phyloP scores from a whole-genome alignment of 2,329 filamentous ascomycete species.

The Phyllachora maydis region DNA sequence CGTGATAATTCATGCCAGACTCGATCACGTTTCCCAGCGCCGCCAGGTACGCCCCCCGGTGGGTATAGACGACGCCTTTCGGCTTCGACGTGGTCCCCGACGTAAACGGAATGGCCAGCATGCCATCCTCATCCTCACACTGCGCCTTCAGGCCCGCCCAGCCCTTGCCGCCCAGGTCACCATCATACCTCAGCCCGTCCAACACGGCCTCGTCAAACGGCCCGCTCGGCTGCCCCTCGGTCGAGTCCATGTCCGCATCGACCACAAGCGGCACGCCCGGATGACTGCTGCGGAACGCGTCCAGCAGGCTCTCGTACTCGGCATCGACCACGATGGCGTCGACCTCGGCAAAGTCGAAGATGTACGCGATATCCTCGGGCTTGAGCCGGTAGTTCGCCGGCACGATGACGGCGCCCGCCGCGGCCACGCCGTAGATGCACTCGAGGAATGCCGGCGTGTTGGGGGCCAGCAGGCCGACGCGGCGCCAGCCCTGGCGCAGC shows the following conservation, averaged over 20 bases:
- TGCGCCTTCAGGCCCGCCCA: conserved; percentile 62
- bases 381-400: conserved; percentile 46
- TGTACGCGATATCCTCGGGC: conserved; percentile 71
- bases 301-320: conserved; percentile 56
- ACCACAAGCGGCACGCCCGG: conserved; percentile 51
- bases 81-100: conserved; percentile 80
- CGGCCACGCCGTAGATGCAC: conserved; percentile 69
- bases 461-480: conserved; percentile 70
- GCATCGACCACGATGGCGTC: conserved; percentile 74
- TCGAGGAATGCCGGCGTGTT: conserved; percentile 94
- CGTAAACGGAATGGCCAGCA: conserved; percentile 81
- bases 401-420: conserved; percentile 61
- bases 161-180: conserved; percentile 39
- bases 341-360: conserved; percentile 71
- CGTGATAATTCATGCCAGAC: conserved; percentile 55
- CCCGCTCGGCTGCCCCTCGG: conserved; percentile 51
- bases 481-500: conserved; percentile 47
- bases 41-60: conserved; percentile 73
- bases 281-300: conserved; percentile 38
- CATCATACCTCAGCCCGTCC: conserved; percentile 59
- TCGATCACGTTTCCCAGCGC: conserved; percentile 75
- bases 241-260: conserved; percentile 64
- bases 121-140: conserved; percentile 53
- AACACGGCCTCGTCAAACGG: conserved; percentile 69
- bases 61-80: conserved; percentile 85